Evolutionary conservation across 1,284 basidiomycete species (phyloP).

Genomic region (Stygiomarasmius scandens): DNA sequence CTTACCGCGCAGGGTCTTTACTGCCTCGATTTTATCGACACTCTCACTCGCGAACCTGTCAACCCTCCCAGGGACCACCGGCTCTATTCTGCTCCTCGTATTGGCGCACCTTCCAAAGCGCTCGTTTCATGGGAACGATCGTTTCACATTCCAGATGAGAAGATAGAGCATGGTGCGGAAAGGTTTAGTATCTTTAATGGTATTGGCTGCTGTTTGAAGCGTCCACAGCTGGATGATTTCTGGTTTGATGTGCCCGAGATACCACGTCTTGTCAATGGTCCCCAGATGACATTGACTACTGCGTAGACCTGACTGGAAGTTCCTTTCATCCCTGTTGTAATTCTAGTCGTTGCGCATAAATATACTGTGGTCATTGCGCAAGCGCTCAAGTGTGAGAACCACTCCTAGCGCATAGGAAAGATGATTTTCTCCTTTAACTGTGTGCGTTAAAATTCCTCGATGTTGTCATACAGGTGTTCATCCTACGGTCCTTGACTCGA

Average conservation of each 20-base stretch:
- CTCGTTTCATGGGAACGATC: not conserved
- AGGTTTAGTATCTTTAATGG: not conserved
- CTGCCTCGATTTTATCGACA: not conserved
- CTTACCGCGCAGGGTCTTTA: not conserved
- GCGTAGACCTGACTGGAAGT: not conserved
- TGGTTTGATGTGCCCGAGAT: not conserved
- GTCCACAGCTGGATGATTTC: not conserved
- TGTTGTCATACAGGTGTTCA: too few relatives aligned
- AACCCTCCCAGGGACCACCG: not conserved
- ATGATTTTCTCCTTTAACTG: too few relatives aligned
- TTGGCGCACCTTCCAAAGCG: not conserved
- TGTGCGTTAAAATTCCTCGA: too few relatives aligned
- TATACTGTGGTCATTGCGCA: too few relatives aligned
- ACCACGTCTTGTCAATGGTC: not conserved
- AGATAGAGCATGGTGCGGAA: not conserved
- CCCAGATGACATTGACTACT: not conserved
- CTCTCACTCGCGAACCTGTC: not conserved
- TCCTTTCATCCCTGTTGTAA: too few relatives aligned
- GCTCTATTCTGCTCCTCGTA: not conserved
- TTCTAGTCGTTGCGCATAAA: too few relatives aligned
- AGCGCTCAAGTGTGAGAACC: too few relatives aligned
- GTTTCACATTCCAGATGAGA: not conserved
- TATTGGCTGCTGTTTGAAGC: not conserved
- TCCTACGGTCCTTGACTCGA: too few relatives aligned
- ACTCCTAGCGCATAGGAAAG: too few relatives aligned